These are phyloP conservation scores for Aureobasidium sp. DNA, from an alignment of 2,329 filamentous ascomycete species.

Conservation along the genomic window DNA sequence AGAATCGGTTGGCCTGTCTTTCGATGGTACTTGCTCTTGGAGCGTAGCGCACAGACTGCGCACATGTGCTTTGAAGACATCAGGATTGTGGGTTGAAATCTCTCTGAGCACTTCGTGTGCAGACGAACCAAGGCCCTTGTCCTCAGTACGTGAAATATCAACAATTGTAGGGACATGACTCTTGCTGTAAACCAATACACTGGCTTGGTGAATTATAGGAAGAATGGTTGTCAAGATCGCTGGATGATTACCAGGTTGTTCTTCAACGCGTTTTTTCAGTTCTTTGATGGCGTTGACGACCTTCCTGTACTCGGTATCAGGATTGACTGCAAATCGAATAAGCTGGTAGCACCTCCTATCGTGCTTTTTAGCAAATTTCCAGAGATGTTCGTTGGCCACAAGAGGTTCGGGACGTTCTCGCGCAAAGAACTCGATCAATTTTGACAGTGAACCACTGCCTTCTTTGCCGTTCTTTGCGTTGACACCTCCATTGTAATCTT, in stretches of 20 bases:
- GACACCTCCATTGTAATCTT: slow-evolving; percentile 82
- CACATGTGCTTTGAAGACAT: slow-evolving; percentile 87
- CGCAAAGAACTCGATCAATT: slow-evolving; percentile 65
- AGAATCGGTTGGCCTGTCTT: slow-evolving; percentile 59
- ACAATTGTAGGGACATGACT: slow-evolving; percentile 90
- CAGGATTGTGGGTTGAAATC: slow-evolving; percentile 81
- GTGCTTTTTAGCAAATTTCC: slow-evolving; percentile 85
- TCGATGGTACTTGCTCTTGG: slow-evolving; percentile 69
- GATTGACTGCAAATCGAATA: slow-evolving; percentile 74
- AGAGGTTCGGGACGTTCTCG: slow-evolving; percentile 69
- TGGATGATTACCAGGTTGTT: slow-evolving; percentile 51
- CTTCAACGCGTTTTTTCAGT: slow-evolving; percentile 71
- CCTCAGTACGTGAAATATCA: slow-evolving; percentile 73
- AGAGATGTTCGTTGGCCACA: slow-evolving; percentile 67
- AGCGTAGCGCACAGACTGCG: slow-evolving; percentile 85
- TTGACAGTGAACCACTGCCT: slow-evolving; percentile 62
- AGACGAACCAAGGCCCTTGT: slow-evolving; percentile 62
- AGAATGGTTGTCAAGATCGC: slow-evolving; percentile 70
- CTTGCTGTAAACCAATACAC: slow-evolving; percentile 83
- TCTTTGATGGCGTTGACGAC: slow-evolving; percentile 88
- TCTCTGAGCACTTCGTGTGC: slow-evolving; percentile 88
- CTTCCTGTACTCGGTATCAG: slow-evolving; percentile 85
- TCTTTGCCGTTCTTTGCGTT: slow-evolving; percentile 63
- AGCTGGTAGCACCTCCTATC: slow-evolving; percentile 87
- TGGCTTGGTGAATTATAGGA: slow-evolving; percentile 75